A percentile compares a stretch with the other conserved stretches of the same genome.
phyloP scores from a whole-genome alignment of 2,329 filamentous ascomycete genomes.

The Tolypocladium nubicola region DNA sequence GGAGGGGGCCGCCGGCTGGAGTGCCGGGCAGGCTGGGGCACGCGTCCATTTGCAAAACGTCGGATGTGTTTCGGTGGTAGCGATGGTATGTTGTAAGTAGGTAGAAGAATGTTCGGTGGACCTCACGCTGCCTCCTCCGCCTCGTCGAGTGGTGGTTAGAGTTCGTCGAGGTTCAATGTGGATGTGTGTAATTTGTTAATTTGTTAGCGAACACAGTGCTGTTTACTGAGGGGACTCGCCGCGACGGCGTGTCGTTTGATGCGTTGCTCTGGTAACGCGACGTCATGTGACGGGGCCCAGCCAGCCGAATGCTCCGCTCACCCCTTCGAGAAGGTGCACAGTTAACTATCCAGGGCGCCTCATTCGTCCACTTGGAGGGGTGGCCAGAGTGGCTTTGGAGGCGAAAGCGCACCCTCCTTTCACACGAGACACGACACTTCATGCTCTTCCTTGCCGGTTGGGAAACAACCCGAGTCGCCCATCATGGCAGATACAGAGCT shows the following conservation, averaged over 20 bases:
- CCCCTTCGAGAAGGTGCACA: neutral
- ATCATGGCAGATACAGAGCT: slow-evolving; percentile 27
- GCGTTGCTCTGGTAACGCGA: slow-evolving; percentile 5
- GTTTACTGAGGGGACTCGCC: slow-evolving; percentile 5
- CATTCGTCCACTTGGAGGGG: neutral
- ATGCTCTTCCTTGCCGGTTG: neutral
- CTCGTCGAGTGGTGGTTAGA: neutral
- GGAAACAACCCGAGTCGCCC: neutral
- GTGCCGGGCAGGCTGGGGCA: slow-evolving; percentile 41
- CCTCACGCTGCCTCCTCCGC: neutral
- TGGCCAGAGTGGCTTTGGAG: neutral
- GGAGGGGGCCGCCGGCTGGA: slow-evolving; percentile 43
- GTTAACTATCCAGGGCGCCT: neutral
- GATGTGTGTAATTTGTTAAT: neutral
- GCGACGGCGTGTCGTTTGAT: neutral
- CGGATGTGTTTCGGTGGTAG: neutral
- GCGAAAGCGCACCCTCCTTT: neutral
- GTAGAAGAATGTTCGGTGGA: neutral
- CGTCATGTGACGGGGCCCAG: neutral
- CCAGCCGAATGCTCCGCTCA: neutral
- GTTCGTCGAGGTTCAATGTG: neutral
- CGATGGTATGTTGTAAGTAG: slow-evolving; percentile 1
- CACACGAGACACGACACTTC: neutral
- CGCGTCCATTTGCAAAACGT: slow-evolving; percentile 25
- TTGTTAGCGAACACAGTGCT: slow-evolving; percentile 1